Percentiles rank a stretch among this genome's conserved stretches.
Conservation (phyloP, 768 basidiomycete species). For the Rubroboletus satanas region DNA sequence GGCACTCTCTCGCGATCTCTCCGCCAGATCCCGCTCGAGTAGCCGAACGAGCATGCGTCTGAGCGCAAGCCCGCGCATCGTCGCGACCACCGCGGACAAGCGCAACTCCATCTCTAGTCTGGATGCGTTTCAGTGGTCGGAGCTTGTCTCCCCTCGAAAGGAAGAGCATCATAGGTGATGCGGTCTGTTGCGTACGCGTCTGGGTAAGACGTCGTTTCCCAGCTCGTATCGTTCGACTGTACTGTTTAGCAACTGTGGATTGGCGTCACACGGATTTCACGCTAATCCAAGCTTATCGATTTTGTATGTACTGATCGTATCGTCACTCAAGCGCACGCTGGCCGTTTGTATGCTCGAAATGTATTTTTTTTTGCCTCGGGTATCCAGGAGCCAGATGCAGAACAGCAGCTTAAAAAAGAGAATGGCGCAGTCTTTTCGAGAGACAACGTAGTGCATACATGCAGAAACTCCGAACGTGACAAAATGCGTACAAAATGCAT, state of each 20-base stretch:
- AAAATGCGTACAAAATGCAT: conserved; percentile 24
- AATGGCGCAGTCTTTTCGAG: not conserved
- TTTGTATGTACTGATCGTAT: conserved; percentile 5
- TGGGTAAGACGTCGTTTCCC: not conserved
- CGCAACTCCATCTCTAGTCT: conserved; percentile 30
- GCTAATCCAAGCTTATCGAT: not conserved
- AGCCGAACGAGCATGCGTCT: conserved; percentile 38
- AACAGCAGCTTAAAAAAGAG: not conserved
- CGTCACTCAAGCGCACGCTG: not conserved
- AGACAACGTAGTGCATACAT: conserved; percentile 18
- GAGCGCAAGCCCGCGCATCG: conserved; percentile 32
- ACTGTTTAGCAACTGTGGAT: conserved; percentile 1
- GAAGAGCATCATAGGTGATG: conserved; percentile 23
- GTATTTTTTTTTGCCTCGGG: not conserved
- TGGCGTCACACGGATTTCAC: not conserved
- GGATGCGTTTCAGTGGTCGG: conserved; percentile 34
- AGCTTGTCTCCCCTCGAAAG: conserved; percentile 30
- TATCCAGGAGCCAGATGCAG: too few relatives aligned
- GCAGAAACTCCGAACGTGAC: conserved; percentile 4
- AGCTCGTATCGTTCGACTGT: conserved; percentile 3
- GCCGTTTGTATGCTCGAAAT: conserved; percentile 6
- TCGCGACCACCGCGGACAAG: conserved; percentile 29
- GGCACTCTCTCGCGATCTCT: conserved; percentile 34
- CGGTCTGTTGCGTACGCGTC: not conserved
- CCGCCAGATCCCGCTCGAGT: conserved; percentile 39